A percentile compares a stretch with the other conserved stretches of the same genome.
phyloP scores from a whole-genome alignment of 2,329 filamentous ascomycete genomes.

The Periconia sp. region DNA sequence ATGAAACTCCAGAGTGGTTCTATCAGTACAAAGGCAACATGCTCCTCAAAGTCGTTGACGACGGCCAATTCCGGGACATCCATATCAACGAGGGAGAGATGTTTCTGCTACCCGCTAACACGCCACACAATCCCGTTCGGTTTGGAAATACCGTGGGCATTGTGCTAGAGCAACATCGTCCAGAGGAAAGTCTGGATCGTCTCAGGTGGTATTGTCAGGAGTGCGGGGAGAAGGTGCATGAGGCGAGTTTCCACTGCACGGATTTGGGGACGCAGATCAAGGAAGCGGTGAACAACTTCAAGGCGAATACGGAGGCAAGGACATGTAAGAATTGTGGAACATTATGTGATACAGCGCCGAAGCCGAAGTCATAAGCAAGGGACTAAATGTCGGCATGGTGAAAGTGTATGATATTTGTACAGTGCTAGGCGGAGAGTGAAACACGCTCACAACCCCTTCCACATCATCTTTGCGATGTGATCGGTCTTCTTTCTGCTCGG shows the following conservation, averaged over 20 bases:
- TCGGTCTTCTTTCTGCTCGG: slow-evolving; percentile 89
- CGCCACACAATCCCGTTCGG: slow-evolving; percentile 93
- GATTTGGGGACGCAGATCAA: slow-evolving; percentile 96
- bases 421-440: slow-evolving; percentile 1
- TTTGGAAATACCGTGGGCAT: slow-evolving; percentile 94
- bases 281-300: slow-evolving; percentile 83
- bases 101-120: slow-evolving; percentile 91
- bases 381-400: too few species aligned
- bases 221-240: slow-evolving; percentile 78
- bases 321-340: slow-evolving; percentile 79
- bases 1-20: slow-evolving; percentile 95
- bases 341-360: slow-evolving; percentile 74
- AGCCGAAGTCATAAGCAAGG: slow-evolving; percentile 18
- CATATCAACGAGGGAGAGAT: slow-evolving; percentile 91
- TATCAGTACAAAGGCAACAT: slow-evolving; percentile 94
- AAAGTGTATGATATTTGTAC: slow-evolving; percentile 15
- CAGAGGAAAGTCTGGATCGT: slow-evolving; percentile 71
- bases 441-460: slow-evolving; percentile 70
- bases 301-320: slow-evolving; percentile 70
- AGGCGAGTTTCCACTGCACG: slow-evolving; percentile 85
- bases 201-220: slow-evolving; percentile 88
- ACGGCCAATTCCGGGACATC: slow-evolving; percentile 75
- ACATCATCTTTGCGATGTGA: slow-evolving; percentile 82
- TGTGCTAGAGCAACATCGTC: slow-evolving; percentile 85
- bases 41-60: slow-evolving; percentile 89